A percentile compares a stretch with the other conserved stretches of the same genome.
Conservation (phyloP, 257 asterid genomes). For the Jaltomata sinuosa region DNA sequence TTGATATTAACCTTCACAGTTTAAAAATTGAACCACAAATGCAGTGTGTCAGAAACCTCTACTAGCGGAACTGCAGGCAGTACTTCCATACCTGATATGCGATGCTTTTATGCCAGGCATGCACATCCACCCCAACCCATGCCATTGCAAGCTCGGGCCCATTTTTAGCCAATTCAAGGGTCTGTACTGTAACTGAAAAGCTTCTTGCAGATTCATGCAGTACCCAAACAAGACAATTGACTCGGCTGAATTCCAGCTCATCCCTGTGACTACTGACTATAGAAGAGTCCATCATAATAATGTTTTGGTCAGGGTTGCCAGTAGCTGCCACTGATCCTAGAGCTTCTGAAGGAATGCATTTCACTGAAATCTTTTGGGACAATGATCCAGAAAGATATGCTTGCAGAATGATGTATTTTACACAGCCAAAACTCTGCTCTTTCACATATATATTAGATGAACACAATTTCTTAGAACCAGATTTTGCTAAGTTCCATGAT, state of each 20-base stretch:
- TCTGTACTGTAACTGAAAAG: constrained; percentile 38
- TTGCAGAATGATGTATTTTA: constrained; percentile 5
- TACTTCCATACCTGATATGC: constrained; percentile 26
- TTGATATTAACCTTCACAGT: neutral
- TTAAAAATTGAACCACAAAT: neutral
- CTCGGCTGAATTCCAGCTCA: constrained; percentile 37
- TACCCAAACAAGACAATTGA: constrained; percentile 39
- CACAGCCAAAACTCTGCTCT: constrained; percentile 19
- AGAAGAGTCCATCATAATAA: constrained; percentile 17
- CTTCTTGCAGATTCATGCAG: constrained; percentile 58
- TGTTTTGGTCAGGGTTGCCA: constrained; percentile 15
- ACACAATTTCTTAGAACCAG: constrained; percentile 8
- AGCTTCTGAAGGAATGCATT: constrained; percentile 27
- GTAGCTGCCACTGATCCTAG: constrained; percentile 27
- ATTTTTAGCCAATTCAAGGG: constrained; percentile 32
- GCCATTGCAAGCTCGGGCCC: constrained; percentile 63
- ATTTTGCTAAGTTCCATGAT: constrained; percentile 16
- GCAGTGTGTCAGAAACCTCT: neutral
- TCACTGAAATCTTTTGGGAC: constrained; percentile 5
- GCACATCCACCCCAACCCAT: constrained; percentile 45
- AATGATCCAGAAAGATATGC: constrained; percentile 5
- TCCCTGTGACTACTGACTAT: constrained; percentile 4
- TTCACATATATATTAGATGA: constrained; percentile 20
- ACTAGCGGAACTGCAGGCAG: neutral
- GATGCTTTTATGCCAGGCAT: constrained; percentile 34